Evolutionary conservation across 768 basidiomycete genomes (phyloP).

Genomic region (Boletus rubescentipes): DNA sequence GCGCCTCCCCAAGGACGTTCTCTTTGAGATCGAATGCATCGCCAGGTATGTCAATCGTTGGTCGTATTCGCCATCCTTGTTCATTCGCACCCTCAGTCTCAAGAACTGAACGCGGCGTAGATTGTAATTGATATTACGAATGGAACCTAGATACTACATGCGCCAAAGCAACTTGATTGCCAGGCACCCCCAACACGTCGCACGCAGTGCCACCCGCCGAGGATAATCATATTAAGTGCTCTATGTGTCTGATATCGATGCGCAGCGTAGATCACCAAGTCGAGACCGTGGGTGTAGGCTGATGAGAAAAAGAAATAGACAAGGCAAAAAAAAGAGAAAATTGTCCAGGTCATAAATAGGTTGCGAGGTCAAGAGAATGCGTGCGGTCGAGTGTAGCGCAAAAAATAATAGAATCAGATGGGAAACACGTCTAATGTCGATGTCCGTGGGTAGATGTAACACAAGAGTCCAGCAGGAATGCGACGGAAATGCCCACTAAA

Average conservation of each 20-base stretch:
- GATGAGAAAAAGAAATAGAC: neutral
- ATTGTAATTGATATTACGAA: constrained; percentile 4
- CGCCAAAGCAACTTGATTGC: neutral
- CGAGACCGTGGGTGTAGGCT: constrained; percentile 2
- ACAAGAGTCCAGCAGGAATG: constrained; percentile 4
- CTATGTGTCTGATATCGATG: constrained; percentile 25
- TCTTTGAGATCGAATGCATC: constrained; percentile 91
- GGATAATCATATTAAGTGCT: constrained; percentile 10
- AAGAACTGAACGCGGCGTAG: constrained; percentile 12
- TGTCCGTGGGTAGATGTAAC: constrained; percentile 21
- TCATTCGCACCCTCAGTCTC: constrained; percentile 13
- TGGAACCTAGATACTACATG: neutral
- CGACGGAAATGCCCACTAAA: constrained; percentile 16
- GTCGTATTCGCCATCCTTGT: neutral
- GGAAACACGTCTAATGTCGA: constrained; percentile 7
- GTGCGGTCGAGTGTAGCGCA: constrained; percentile 5
- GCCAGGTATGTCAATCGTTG: constrained; percentile 52
- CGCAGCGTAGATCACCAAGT: constrained; percentile 14
- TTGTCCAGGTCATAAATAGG: constrained; percentile 2
- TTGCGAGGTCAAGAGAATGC: neutral
- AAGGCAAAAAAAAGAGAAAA: constrained; percentile 8
- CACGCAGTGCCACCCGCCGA: neutral
- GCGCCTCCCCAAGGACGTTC: constrained; percentile 84
- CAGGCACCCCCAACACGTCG: neutral
- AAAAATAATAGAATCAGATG: constrained; percentile 11